Evolutionary conservation across 2,329 filamentous ascomycete genomes (phyloP), one percentile per base, ranked within the genome.

Genomic region (Thermothelomyces thermophilus): DNA sequence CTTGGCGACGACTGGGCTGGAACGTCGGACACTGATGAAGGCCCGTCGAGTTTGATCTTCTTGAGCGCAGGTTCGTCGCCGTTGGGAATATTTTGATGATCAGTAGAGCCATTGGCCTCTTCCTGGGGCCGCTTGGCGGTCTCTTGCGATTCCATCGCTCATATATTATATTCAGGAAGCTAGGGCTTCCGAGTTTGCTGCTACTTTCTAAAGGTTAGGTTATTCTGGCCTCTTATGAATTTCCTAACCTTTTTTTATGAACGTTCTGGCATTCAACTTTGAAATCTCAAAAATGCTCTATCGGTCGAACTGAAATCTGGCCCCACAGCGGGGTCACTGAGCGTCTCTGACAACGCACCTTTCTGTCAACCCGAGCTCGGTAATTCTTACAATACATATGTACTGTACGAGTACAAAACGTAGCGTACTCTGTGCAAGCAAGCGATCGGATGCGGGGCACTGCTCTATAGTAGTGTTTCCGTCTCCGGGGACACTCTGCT

Each of bases 1-100:
- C 57, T 59, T 50, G 64, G 59, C 16, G 50, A 44, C 20, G 54
- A 56, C 13, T 62, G 53, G 6, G 53, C 14, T 19, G 30, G 26
- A 35, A 33, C 49, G 6, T 50, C 39, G 8, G 51, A 31, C 24
- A 33, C 24, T 11, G 51, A 31, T 20, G 42, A 33, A 24, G 37
- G 59, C 36, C 64, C 62, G 26, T 77, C 73, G 45, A 79, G 63
- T 66, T 78, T 86, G 57, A 76, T 70, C 60, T 79, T 76, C 69
- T 86, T 86, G 45, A 75, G 65, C 11, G 62, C 53, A 44, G 62
- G 64, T 43, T 66, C 63, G 39, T 66, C 63, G 39, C 55, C 53
- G 30, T 37, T 22, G 13, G 52, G 36, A 19, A 55, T 53, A 52
- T 63, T 58, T 46, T 53, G 61, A 52, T 43, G 19, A 57, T 62